Evolutionary conservation across 768 basidiomycete species (phyloP), one percentile per base, ranked within the genome.

Genomic region (Pulveroboletus frians): DNA sequence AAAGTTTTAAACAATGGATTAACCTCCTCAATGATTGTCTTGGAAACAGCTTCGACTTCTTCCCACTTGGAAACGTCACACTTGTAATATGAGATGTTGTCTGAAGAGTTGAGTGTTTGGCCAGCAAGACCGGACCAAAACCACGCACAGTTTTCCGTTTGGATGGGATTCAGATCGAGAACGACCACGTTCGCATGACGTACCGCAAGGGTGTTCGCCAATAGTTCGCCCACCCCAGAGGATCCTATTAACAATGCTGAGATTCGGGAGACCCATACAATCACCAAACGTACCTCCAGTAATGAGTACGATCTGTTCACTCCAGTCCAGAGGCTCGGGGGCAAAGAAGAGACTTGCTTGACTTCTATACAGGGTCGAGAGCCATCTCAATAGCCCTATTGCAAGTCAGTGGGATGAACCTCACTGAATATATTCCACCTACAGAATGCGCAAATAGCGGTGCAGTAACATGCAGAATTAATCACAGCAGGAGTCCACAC

Each of bases 31-130:
- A 82, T 67, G 50, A 98, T 77, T 65, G 71, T 76, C 60, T 83
- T 81, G 1, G 92, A 81, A 0, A 86, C 80, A 0, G 75, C 76
- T 52, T 89, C 74, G 1, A 98, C 93, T 58, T 90, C 84, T 49
- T 89, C 83, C 80, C 83, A 88, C 50, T 90, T 84, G 0, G 92
- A 89, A 17, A 99, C 82, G 62, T 99, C 92, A 56, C 95, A 97
- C 62, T 89, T 79, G 67, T 93, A 96, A 66, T 82, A 92, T 3
- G 72, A 69, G 59, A 97, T 84, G 53, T 88, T 89, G 63, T 84
- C 88, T 90, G 52, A 21, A 14, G 43, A 47, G 15, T 57, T 39
- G 27, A 52, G 37, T 14, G 21, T 27, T 35, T 20, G 30, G 27
- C 18, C 32, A 5, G 31, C 2, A 40, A 15, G 20, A 47, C 9